These are phyloP conservation scores for Cladosporium sp. DNA, from an alignment of 2,329 filamentous ascomycete genomes.

Conservation along the genomic window DNA sequence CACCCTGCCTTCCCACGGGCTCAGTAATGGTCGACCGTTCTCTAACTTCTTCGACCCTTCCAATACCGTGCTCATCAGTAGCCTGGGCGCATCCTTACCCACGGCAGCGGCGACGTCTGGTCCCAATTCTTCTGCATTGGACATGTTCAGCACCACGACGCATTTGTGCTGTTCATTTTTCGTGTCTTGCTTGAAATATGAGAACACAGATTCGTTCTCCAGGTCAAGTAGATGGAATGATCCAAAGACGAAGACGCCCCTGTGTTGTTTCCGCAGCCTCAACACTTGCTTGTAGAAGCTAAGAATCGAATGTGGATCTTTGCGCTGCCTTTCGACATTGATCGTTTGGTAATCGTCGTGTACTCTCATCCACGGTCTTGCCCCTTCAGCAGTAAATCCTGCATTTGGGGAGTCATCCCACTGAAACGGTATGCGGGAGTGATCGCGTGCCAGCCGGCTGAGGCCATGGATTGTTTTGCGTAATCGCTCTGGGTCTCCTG, in stretches of 20 bases:
- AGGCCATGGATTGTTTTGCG: constrained; percentile 48
- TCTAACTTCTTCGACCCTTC: constrained; percentile 16
- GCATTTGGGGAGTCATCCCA: constrained; percentile 60
- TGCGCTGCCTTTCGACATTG: constrained; percentile 57
- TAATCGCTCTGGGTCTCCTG: constrained; percentile 30
- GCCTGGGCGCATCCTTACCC: constrained; percentile 9
- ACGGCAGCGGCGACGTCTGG: constrained; percentile 14
- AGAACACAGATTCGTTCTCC: constrained; percentile 52
- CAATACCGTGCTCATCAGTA: constrained; percentile 45
- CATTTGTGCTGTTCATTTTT: constrained; percentile 25
- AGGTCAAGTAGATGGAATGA: constrained; percentile 54
- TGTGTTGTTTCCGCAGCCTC: constrained; percentile 54
- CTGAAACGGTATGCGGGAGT: constrained; percentile 68
- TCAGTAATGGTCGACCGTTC: constrained; percentile 18
- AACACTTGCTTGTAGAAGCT: constrained; percentile 56
- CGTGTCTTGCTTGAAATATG: constrained; percentile 34
- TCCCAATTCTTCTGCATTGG: constrained; percentile 19
- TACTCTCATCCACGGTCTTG: constrained; percentile 66
- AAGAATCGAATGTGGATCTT: constrained; percentile 50
- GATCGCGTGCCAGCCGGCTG: constrained; percentile 61
- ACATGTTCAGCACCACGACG: constrained; percentile 39
- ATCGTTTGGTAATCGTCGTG: constrained; percentile 58
- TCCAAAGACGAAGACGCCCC: constrained; percentile 65
- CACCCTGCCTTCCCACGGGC: constrained; percentile 35
- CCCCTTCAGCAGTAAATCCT: constrained; percentile 57